Base-by-base conservation (phyloP, 257 asterid species). In the Solanum bukasovii region DNA sequence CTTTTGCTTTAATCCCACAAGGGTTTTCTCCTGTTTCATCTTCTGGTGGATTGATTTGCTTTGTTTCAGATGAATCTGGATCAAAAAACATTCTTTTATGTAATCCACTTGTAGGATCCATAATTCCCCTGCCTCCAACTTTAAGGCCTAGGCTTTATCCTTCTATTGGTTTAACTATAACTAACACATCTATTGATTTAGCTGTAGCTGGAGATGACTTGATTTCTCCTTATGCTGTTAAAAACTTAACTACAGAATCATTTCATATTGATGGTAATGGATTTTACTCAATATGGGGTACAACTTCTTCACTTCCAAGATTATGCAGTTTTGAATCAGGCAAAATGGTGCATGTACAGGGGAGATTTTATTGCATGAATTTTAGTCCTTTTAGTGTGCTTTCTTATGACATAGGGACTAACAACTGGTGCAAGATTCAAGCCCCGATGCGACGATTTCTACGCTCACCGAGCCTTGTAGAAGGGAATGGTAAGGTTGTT, bases 231-330 rank as follows among this genome's bases (percentile, higher is more conserved):
- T 97, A 92, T 63, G 99, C 99, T 2, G 99, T 97, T 33, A 97
- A 97, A 91, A 96, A 97, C 71, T 90, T 97, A 3, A 95, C 94
- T 1, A 93, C 98, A 0, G 99, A 96, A 21, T 93, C 94, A 93
- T 97, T 97, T 89, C 99, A 96, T 79, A 91, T 97, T 31, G 98
- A 97, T 89, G 93, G 89, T 3, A 95, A 95, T 7, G 99, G 98
- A 1, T 96, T 97, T 71, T 97, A 96, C 93, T 97, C 99, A 82
- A 92, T 96, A 6, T 97, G 99, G 99, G 99, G 98, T 13, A 96
- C 98, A 10, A 93, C 98, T n/a, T 90, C 96, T 12, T 27, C 95
- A 2, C 96, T 97, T 38, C 99, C 99, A 3, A 89, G 99, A 85
- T 94, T 97, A 3, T 96, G 98, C 59, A 96, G 98, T 89, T 93